These are phyloP conservation scores for Eucalyptus viminalis DNA, from an alignment of 345 rosid species.

Conservation along the genomic window DNA sequence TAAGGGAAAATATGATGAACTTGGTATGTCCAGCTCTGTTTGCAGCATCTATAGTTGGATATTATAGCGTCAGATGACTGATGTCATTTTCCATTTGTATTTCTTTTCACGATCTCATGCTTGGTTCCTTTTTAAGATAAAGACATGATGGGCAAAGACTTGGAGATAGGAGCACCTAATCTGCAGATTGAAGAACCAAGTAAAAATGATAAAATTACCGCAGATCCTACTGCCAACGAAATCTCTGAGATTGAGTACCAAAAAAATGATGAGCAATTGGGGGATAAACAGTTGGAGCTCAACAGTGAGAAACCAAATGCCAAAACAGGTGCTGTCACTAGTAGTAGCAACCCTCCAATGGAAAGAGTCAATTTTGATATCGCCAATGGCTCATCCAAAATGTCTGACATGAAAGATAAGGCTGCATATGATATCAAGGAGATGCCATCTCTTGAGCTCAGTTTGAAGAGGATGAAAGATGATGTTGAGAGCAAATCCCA, in stretches of 20 bases:
- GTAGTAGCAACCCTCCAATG: neutral
- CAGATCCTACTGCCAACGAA: conserved; percentile 2
- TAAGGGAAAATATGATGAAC: conserved; percentile 8
- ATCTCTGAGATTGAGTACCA: conserved; percentile 1
- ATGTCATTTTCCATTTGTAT: neutral
- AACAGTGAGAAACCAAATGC: conserved; percentile 9
- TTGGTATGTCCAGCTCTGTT: conserved; percentile 4
- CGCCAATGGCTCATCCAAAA: conserved; percentile 1
- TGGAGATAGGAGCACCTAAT: conserved; percentile 20
- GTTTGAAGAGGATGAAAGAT: conserved; percentile 28
- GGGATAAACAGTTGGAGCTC: conserved; percentile 6
- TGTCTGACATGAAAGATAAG: conserved; percentile 6
- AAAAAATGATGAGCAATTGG: conserved; percentile 8
- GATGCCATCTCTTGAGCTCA: conserved; percentile 29
- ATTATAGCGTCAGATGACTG: neutral
- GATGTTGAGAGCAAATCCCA: neutral
- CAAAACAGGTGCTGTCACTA: neutral
- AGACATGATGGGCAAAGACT: conserved; percentile 13
- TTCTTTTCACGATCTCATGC: neutral
- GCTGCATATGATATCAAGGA: neutral
- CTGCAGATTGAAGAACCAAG: conserved; percentile 5
- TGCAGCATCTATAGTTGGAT: neutral
- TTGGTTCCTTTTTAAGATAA: conserved; percentile 7
- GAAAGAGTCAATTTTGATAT: conserved; percentile 3
- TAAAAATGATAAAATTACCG: neutral